Percentiles rank a stretch among this genome's conserved stretches.
phyloP scores from a whole-genome alignment of 169 alveolate species.

The Cystoisospora suis region DNA sequence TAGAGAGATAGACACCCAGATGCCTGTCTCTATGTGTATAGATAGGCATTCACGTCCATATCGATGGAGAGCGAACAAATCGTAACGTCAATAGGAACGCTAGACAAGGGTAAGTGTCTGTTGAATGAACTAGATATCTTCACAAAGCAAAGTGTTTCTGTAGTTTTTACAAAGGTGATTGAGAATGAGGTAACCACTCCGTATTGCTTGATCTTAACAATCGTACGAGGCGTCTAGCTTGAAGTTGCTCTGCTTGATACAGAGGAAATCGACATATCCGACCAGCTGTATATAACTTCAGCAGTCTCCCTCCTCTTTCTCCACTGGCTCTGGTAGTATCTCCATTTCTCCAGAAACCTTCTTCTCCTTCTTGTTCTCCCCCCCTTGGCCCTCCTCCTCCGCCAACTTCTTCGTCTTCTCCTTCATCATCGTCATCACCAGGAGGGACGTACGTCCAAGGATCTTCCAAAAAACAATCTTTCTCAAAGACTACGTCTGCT shows the following conservation, averaged over 20 bases:
- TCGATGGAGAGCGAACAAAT: too few relatives aligned
- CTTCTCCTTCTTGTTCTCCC: not conserved
- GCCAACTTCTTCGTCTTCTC: not conserved
- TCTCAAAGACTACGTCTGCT: conserved; percentile 56
- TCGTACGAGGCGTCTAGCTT: conserved; percentile 15
- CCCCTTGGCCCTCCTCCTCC: not conserved
- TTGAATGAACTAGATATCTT: too few relatives aligned
- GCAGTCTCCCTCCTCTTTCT: too few relatives aligned
- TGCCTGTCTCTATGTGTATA: not conserved
- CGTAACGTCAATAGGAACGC: too few relatives aligned
- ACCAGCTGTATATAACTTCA: not conserved
- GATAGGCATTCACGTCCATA: not conserved
- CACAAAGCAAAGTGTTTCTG: too few relatives aligned
- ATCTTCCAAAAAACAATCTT: conserved; percentile 47
- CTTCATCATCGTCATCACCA: conserved; percentile 15
- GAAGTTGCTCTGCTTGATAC: conserved; percentile 33
- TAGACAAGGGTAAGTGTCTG: too few relatives aligned
- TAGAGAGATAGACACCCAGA: not conserved
- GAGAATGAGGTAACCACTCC: not conserved
- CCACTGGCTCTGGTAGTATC: not conserved
- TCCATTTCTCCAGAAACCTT: conserved; percentile 26
- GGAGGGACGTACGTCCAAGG: conserved; percentile 28
- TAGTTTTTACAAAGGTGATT: not conserved
- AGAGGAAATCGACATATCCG: conserved; percentile 42
- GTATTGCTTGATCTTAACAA: not conserved